Evolutionary conservation across 805 yeast species (phyloP).

Genomic region (Ogataea trehalophila): DNA sequence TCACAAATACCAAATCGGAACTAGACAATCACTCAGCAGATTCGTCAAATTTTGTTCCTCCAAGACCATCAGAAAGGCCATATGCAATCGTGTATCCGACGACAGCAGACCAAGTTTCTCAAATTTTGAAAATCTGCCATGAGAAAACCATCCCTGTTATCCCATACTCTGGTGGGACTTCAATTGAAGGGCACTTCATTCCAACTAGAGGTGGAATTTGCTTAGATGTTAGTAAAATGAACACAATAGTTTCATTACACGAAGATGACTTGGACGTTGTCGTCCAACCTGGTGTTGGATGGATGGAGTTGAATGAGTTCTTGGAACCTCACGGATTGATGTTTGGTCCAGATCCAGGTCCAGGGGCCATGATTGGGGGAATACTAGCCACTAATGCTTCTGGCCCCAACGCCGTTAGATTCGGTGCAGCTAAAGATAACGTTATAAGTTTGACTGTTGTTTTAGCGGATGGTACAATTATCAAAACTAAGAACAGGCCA

Average conservation of each 20-base stretch:
- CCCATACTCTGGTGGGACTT: slow-evolving; percentile 73
- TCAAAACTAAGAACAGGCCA: slow-evolving; percentile 72
- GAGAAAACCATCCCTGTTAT: slow-evolving; percentile 63
- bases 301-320: slow-evolving; percentile 62
- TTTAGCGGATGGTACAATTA: slow-evolving; percentile 72
- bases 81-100: slow-evolving; percentile 56
- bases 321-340: slow-evolving; percentile 46
- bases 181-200: slow-evolving; percentile 73
- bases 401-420: slow-evolving; percentile 73
- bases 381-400: slow-evolving; percentile 73
- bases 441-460: slow-evolving; percentile 67
- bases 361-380: slow-evolving; percentile 77
- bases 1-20: slow-evolving; percentile 36
- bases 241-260: slow-evolving; percentile 51
- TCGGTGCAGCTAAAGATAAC: slow-evolving; percentile 77
- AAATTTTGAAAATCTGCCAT: slow-evolving; percentile 27
- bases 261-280: slow-evolving; percentile 63
- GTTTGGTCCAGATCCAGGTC: slow-evolving; percentile 76
- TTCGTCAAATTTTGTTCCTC: slow-evolving; percentile 28
- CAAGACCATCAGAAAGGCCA: slow-evolving; percentile 27
- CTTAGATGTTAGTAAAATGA: slow-evolving; percentile 59
- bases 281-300: slow-evolving; percentile 78
- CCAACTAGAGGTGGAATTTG: slow-evolving; percentile 62
- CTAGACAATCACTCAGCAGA: slow-evolving; percentile 28
- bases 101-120: slow-evolving; percentile 60